Percentiles rank a stretch among this genome's conserved stretches.
phyloP scores from a whole-genome alignment of 1,284 basidiomycete species.

The Trichosporon sp. region DNA sequence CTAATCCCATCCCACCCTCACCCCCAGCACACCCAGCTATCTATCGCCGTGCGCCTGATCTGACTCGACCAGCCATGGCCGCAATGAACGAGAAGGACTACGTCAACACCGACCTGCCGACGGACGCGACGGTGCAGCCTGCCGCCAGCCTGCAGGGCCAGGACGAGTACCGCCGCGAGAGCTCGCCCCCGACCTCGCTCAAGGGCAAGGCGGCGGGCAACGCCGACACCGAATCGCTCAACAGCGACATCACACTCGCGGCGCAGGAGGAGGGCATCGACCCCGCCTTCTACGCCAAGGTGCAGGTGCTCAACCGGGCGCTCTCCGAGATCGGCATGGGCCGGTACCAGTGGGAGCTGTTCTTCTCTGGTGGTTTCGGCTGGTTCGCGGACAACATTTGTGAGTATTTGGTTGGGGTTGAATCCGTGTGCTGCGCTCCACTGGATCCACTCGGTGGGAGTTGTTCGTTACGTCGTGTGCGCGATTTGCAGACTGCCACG shows the following conservation, averaged over 20 bases:
- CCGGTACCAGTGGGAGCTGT: constrained; percentile 65
- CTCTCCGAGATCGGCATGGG: constrained; percentile 63
- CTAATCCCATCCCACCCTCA: background rate
- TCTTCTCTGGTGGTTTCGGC: constrained; percentile 60
- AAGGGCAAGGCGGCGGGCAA: constrained; percentile 2
- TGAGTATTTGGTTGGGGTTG: constrained; percentile 25
- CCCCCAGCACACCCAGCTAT: background rate
- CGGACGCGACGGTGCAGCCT: background rate
- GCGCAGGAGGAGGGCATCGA: constrained; percentile 38
- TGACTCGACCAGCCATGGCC: background rate
- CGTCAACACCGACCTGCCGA: background rate
- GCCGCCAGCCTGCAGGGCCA: background rate
- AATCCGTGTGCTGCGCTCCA: background rate
- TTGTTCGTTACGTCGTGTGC: background rate
- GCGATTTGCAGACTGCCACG: constrained; percentile 1
- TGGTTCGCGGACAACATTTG: constrained; percentile 60
- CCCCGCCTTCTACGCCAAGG: constrained; percentile 44
- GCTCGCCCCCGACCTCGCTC: background rate
- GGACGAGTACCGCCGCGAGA: background rate
- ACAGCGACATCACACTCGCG: constrained; percentile 31
- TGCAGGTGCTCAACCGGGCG: constrained; percentile 43
- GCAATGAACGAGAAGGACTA: background rate
- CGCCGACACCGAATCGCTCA: constrained; percentile 32
- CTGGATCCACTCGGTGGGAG: background rate
- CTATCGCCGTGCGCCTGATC: background rate